Evolutionary conservation across 1,284 basidiomycete genomes (phyloP).

Genomic region (Earliella scabrosa): DNA sequence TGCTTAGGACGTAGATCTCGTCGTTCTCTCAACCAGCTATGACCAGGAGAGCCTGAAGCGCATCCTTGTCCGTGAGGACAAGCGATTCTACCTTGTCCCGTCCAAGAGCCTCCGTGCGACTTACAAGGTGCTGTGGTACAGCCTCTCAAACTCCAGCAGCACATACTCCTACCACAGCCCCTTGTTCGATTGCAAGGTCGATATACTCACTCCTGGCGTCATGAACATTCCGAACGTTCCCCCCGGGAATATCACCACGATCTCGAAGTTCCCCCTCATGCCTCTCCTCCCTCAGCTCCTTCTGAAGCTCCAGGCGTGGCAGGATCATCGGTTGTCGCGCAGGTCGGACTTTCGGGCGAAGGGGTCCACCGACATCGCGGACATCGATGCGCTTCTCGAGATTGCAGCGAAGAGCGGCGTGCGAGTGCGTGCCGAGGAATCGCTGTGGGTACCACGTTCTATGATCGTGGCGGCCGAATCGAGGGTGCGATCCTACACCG

Average conservation of each 20-base stretch:
- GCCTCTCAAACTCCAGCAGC: slow-evolving; percentile 21
- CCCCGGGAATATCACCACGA: slow-evolving; percentile 25
- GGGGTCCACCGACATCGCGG: slow-evolving; percentile 44
- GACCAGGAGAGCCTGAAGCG: slow-evolving; percentile 45
- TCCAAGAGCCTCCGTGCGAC: slow-evolving; percentile 43
- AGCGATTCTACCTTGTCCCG: slow-evolving; percentile 44
- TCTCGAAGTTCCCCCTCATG: slow-evolving; percentile 41
- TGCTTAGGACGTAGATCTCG: slow-evolving; percentile 1
- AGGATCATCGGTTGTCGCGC: slow-evolving; percentile 43
- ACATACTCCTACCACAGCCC: slow-evolving; percentile 6
- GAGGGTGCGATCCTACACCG: slow-evolving; percentile 8
- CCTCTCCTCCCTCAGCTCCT: slow-evolving; percentile 48
- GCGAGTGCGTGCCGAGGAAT: slow-evolving; percentile 3
- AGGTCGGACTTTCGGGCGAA: slow-evolving; percentile 39
- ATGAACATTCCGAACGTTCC: slow-evolving; percentile 48
- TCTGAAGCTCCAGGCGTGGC: slow-evolving; percentile 55
- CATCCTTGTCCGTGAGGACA: slow-evolving; percentile 37
- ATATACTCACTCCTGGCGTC: slow-evolving; percentile 49
- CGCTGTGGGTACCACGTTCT: slow-evolving; percentile 15
- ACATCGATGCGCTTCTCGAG: slow-evolving; percentile 46
- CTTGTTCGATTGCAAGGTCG: slow-evolving; percentile 47
- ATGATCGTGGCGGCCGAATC: slow-evolving; percentile 5
- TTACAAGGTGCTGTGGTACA: slow-evolving; percentile 50
- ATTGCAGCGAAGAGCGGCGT: slow-evolving; percentile 30
- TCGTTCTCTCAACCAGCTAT: not conserved